Evolutionary conservation across 257 asterid species (phyloP).

Genomic region (Handroanthus guayacan): DNA sequence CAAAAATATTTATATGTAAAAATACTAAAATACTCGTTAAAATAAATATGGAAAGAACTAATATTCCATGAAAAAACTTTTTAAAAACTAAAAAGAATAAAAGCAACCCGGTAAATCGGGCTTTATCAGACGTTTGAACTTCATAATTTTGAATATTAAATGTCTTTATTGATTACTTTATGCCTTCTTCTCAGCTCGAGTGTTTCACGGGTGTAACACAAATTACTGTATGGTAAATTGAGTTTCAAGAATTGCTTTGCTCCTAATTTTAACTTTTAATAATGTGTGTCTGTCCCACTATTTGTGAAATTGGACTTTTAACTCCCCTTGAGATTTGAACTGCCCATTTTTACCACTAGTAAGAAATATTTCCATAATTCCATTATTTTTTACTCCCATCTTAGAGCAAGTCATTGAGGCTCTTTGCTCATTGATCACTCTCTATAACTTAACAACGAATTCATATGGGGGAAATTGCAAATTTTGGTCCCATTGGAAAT

Average conservation of each 20-base stretch:
- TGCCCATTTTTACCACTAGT: conserved; percentile 14
- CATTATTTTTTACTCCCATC: conserved; percentile 16
- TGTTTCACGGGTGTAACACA: background rate
- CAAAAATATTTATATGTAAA: too few species aligned
- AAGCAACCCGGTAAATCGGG: too few species aligned
- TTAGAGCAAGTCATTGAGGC: background rate
- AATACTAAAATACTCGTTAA: too few species aligned
- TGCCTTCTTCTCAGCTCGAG: background rate
- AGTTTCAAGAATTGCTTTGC: background rate
- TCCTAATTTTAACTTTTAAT: background rate
- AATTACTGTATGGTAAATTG: background rate
- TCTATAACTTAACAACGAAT: too few species aligned
- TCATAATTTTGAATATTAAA: too few species aligned
- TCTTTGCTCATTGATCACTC: conserved; percentile 23
- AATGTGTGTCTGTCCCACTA: background rate
- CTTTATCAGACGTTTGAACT: too few species aligned
- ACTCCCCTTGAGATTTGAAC: conserved; percentile 23
- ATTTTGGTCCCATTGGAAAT: background rate
- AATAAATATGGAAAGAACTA: too few species aligned
- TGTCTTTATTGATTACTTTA: background rate
- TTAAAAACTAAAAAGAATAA: too few species aligned
- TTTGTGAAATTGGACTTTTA: background rate
- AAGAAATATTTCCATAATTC: conserved; percentile 12
- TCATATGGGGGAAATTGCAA: too few species aligned
- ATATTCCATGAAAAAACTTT: too few species aligned